phyloP scores from a whole-genome alignment of 208 protist species.

The Leptomonas pyrrhocoris region DNA sequence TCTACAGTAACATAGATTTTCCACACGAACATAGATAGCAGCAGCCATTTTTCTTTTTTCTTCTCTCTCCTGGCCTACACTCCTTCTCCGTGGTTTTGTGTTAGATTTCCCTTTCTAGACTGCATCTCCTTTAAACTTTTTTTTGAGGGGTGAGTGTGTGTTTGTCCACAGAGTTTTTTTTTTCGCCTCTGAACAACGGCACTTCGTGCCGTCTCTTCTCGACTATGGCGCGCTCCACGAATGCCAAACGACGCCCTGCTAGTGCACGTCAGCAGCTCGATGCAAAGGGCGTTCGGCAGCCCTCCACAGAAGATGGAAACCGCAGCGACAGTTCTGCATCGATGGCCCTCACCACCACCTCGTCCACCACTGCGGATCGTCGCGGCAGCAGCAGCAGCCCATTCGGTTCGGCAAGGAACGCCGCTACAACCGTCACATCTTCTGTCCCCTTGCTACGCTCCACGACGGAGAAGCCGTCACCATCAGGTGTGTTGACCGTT shows the following conservation, averaged over 20 bases:
- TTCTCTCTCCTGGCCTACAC: no score
- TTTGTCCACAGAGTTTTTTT: not conserved
- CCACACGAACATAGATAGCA: no score
- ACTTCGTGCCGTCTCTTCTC: not conserved
- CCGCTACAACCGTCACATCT: no score
- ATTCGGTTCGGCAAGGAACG: not conserved
- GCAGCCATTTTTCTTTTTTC: no score
- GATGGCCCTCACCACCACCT: constrained; percentile 20
- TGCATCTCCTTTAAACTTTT: no score
- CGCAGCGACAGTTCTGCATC: constrained; percentile 13
- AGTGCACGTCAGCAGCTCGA: not conserved
- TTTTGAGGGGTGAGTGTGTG: not conserved
- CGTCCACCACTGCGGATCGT: not conserved
- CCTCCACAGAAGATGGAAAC: not conserved
- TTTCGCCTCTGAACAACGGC: not conserved
- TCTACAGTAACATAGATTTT: no score
- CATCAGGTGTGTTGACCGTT: not conserved
- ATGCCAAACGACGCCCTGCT: not conserved
- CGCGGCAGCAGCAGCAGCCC: constrained; percentile 1
- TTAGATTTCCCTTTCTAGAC: no score
- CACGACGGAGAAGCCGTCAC: no score
- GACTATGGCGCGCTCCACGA: not conserved
- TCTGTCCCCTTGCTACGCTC: no score
- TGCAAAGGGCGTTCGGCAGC: not conserved
- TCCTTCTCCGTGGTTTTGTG: no score